Percentiles rank a stretch among this genome's conserved stretches.
Evolutionary conservation across 2,329 filamentous ascomycete genomes (phyloP).

Genomic region (Xylariaceae sp.): DNA sequence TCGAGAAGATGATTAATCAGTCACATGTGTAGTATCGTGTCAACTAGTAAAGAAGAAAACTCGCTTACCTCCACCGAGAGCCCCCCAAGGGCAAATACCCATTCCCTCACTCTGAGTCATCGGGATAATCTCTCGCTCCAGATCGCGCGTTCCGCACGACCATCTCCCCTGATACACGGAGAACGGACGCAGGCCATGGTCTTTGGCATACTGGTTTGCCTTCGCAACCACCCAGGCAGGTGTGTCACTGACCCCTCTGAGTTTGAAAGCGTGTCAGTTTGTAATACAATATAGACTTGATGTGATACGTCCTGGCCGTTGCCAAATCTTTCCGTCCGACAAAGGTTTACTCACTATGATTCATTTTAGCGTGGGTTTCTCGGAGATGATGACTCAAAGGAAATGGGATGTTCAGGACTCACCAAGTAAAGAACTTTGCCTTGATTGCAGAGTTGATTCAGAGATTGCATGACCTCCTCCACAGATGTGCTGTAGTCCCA

Average conservation of each 20-base stretch:
- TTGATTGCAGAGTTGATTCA: slow-evolving; percentile 55
- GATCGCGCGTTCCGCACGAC: slow-evolving; percentile 59
- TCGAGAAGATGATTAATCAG: too few species aligned
- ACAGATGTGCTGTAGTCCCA: slow-evolving; percentile 66
- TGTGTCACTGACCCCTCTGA: slow-evolving; percentile 57
- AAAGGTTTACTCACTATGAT: too few species aligned
- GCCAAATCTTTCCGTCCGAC: too few species aligned
- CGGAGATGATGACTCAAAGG: too few species aligned
- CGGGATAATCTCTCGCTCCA: slow-evolving; percentile 66
- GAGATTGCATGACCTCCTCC: slow-evolving; percentile 63
- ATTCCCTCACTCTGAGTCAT: slow-evolving; percentile 62
- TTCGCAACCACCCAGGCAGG: slow-evolving; percentile 67
- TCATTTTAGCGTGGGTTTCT: too few species aligned
- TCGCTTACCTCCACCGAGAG: slow-evolving; percentile 46
- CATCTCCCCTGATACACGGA: slow-evolving; percentile 65
- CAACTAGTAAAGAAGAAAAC: too few species aligned
- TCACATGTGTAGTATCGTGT: too few species aligned
- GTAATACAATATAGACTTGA: too few species aligned
- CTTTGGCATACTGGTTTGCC: slow-evolving; percentile 65
- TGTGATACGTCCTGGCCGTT: too few species aligned
- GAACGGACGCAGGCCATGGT: slow-evolving; percentile 67
- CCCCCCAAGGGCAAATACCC: slow-evolving; percentile 57
- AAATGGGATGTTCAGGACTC: too few species aligned
- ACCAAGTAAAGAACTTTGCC: slow-evolving; percentile 63
- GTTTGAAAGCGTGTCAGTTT: too few species aligned